Evolutionary conservation across 208 protist genomes (phyloP).

Genomic region (Trypanosoma theileri): DNA sequence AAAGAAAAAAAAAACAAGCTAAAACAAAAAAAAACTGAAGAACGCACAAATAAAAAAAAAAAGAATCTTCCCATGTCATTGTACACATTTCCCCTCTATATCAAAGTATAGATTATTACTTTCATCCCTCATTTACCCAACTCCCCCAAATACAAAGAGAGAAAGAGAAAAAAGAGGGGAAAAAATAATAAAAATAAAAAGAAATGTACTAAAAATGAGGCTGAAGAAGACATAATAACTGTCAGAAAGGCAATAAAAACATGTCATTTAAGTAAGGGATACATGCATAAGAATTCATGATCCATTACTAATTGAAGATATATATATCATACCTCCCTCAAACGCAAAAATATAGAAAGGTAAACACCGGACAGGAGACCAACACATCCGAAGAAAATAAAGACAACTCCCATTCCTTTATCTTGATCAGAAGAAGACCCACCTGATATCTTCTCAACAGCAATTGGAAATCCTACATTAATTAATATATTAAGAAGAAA

Average conservation of each 20-base stretch:
- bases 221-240: too few species aligned
- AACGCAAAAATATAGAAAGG: conserved; percentile 17
- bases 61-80: background rate
- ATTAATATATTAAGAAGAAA: conserved; percentile 46
- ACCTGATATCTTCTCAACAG: conserved; percentile 37
- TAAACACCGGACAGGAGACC: conserved; percentile 4
- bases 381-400: conserved; percentile 27
- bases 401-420: conserved; percentile 40
- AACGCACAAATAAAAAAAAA: conserved; percentile 18
- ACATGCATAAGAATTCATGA: too few species aligned
- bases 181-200: too few species aligned
- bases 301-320: background rate
- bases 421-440: conserved; percentile 47
- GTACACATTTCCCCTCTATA: background rate
- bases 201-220: too few species aligned
- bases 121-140: too few species aligned
- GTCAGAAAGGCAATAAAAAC: too few species aligned
- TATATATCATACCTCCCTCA: conserved; percentile 4
- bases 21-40: background rate
- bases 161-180: too few species aligned
- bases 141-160: too few species aligned
- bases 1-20: background rate
- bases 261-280: too few species aligned
- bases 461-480: conserved; percentile 42
- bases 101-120: background rate